Conservation (phyloP, 2,329 filamentous ascomycete species). For the Aspergillus costaricaensis region DNA sequence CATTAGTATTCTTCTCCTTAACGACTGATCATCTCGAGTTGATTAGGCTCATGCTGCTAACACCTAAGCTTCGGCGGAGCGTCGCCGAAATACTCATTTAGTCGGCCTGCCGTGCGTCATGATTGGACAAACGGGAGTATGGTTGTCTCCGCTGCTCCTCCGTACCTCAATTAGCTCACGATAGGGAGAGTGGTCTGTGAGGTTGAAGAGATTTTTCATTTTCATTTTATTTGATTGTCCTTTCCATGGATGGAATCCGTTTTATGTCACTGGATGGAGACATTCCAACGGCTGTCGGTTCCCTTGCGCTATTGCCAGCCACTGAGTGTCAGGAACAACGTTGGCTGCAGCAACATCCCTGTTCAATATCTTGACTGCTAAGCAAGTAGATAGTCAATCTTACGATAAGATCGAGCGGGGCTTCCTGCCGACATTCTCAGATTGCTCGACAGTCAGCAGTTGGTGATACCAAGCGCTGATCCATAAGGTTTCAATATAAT, state of each 20-base stretch:
- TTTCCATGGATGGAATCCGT: background rate
- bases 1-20: background rate
- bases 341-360: background rate
- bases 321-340: background rate
- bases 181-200: background rate
- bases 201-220: background rate
- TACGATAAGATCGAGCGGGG: background rate
- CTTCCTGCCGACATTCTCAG: background rate
- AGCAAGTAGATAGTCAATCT: background rate
- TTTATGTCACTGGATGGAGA: background rate
- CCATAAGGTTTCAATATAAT: background rate
- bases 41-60: constrained; percentile 9
- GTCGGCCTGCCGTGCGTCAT: background rate
- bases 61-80: constrained; percentile 10
- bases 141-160: constrained; percentile 7
- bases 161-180: background rate
- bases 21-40: background rate
- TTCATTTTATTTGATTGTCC: background rate
- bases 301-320: background rate
- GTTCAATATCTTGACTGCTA: background rate
- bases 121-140: background rate
- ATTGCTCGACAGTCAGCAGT: background rate
- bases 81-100: background rate
- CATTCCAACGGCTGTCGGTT: background rate
- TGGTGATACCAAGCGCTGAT: background rate